Evolutionary conservation across 768 basidiomycete species (phyloP), one percentile per base, ranked within the genome.

Genomic region (Pluteus cervinus): DNA sequence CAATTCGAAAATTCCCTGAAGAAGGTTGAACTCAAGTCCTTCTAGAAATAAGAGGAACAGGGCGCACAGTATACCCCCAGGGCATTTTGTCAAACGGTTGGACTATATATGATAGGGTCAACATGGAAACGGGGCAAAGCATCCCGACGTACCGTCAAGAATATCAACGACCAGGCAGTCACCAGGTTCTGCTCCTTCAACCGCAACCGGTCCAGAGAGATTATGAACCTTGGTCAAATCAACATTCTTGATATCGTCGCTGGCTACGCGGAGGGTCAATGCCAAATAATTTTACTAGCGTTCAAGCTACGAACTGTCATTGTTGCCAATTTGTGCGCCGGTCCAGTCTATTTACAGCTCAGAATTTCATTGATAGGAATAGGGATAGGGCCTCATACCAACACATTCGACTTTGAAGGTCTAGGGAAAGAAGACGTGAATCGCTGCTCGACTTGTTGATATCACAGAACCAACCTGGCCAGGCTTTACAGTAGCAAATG

Each of bases 161-260:
- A 88, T 83, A 40, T 88, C 85, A 3, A 88, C 79, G 6, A 85
- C 79, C 3, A 88, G 67, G 36, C 81, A 84, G 51, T 88, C 85
- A 1, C 85, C 86, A 1, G 86, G 84, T 45, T 83, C 77, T 1
- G 86, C 78, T 10, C 80, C 81, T 46, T 86, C 81, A 9, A 88
- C 73, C 0, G 74, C 78, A 35, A 88, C 69, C 0, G 84, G 85
- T 0, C 86, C 86, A 4, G 79, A 77, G n/a, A 88, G 68, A 49
- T 86, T 79, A 52, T 87, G 86, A 26, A 82, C 61, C 50, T 73
- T 73, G 7, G 69, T 71, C 22, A 85, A 58, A 48, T 86, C 76
- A 31, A 85, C 67, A 37, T 81, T 66, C 51, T 63, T 71, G 44
- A 86, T 61, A 46, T 86, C 83, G 51, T 86, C 83, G 47, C 75